A percentile compares a stretch with the other conserved stretches of the same genome.
phyloP scores from a whole-genome alignment of 2,329 filamentous ascomycete genomes.

The Colletotrichum ledebouriae region DNA sequence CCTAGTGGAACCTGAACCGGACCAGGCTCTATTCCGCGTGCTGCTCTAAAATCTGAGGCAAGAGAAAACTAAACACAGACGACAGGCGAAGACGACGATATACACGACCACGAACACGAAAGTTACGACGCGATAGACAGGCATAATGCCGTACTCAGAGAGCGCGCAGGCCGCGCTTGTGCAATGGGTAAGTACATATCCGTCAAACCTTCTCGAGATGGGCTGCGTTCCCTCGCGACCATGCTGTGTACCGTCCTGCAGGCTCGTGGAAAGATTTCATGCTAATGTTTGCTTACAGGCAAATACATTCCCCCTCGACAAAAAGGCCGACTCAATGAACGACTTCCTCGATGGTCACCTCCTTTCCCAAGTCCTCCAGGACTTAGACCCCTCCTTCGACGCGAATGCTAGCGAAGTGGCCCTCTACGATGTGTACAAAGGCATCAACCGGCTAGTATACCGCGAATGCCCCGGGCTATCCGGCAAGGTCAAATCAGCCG shows the following conservation, averaged over 20 bases:
- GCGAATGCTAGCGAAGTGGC: slow-evolving; percentile 29
- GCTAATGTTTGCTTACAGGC: slow-evolving; percentile 35
- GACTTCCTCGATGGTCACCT: slow-evolving; percentile 67
- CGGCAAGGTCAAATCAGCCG: slow-evolving; percentile 64
- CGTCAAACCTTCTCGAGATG: slow-evolving; percentile 14
- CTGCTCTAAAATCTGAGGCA: slow-evolving; percentile 20
- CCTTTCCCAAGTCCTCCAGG: slow-evolving; percentile 68
- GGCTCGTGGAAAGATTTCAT: slow-evolving; percentile 33
- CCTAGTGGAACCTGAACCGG: slow-evolving; percentile 36
- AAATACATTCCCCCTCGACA: slow-evolving; percentile 60
- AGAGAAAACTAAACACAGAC: slow-evolving; percentile 3
- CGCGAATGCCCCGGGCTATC: slow-evolving; percentile 65
- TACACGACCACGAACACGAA: slow-evolving; percentile 19
- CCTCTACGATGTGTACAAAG: slow-evolving; percentile 67
- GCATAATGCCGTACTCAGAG: slow-evolving; percentile 56
- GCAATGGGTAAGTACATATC: slow-evolving; percentile 62
- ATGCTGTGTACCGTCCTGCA: neutral
- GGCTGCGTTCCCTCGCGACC: no score
- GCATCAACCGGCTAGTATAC: slow-evolving; percentile 68
- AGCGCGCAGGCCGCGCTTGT: slow-evolving; percentile 67
- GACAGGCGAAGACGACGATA: slow-evolving; percentile 17
- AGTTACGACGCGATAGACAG: slow-evolving; percentile 19
- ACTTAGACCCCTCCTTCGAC: slow-evolving; percentile 70
- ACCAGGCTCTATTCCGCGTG: slow-evolving; percentile 30
- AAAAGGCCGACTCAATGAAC: slow-evolving; percentile 62